Base-by-base conservation (phyloP, 306 rosid genomes). In the Purshia tridentata region DNA sequence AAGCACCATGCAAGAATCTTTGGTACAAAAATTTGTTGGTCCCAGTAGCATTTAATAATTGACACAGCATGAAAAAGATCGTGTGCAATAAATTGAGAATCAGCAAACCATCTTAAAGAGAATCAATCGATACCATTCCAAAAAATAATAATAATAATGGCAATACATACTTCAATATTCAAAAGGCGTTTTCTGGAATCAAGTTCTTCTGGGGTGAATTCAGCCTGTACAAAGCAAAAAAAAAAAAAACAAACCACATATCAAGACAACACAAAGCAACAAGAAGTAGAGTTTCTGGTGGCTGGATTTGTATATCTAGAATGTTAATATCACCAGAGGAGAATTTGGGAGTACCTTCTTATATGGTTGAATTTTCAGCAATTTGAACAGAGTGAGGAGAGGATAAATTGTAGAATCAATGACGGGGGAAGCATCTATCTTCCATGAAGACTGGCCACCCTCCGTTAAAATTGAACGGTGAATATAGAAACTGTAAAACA, bases 161-260 rank as follows among this genome's bases (percentile, higher is more conserved):
- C 15, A 13, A 22, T 54, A 70, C 85, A 59, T 90, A 90, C 97
- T 71, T 73, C 88, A 13, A 78, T 70, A 81, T 83, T 65, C 49
- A 88, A 75, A 60, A 85, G 69, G n/a, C 90, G 90, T 64, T 90
- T 90, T 57, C 91, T 73, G 52, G 97, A 82, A 84, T 86, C 86
- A 82, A 92, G 87, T 56, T 92, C 95, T 53, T 85, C 90, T 3
- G 97, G 95, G 55, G 92, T 85, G 62, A 90, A 92, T 47, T 86
- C 90, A 64, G 98, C 98, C 98, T 90, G 88, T 69, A 53, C 29
- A 44, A 51, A 78, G 18, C 74, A 59, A 69, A 73, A 62, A 41
- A 67, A 3, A 23, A 65, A 13, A 41, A 67, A 3, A 23, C 61
- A 13, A 37, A 11, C 44, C 6, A 52, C 9, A 15, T 40, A 4